Base-by-base conservation (phyloP, 2,329 filamentous ascomycete species). In the Pseudocercospora fuligena region DNA sequence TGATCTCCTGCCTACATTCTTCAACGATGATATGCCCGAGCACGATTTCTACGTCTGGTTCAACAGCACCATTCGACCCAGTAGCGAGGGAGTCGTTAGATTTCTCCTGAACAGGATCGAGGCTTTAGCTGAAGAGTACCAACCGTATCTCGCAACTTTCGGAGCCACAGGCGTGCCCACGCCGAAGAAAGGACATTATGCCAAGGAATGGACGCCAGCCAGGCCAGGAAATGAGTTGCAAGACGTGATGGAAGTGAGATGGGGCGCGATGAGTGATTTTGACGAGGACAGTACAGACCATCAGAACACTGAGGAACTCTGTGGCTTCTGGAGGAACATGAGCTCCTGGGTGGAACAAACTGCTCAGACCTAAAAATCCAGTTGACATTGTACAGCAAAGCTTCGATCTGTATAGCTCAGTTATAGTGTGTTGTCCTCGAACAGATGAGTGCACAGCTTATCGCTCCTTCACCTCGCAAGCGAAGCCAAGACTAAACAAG, bases 1-100 rank as follows among this genome's bases (percentile, higher is more conserved):
- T 11, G 59, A 53, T 33, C 12, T 61, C 9, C 36, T 61, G 25
- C 43, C 59, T 27, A 61, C 47, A 16, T 61, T 61, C 29, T 61
- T 61, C 43, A 61, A 49, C 23, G 5, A 21, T 25, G 59, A 61
- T 27, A 51, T 53, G 33, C 40, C 40, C 25, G 43, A 27, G 21
- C 40, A 40, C n/a, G 59, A 31, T 23, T 60, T 58, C 19, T 58
- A 31, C 33, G 23, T 27, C 9, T 47, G 58, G 36, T 47, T 19
- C 43, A 47, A 47, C 43, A 47, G 21, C 43, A 47, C 43, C n/a
- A 47, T 47, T 23, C 16, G 43, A 23, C 16, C 43, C 16, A 19
- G n/a, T 8, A 47, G 21, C 2, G 43, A 47, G n/a, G 43, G 43
- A 7, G 21, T 19, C n/a, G n/a, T 47, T 2, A 19, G 21, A 9